phyloP scores from a whole-genome alignment of 768 basidiomycete species.

The Rickenella mellea region DNA sequence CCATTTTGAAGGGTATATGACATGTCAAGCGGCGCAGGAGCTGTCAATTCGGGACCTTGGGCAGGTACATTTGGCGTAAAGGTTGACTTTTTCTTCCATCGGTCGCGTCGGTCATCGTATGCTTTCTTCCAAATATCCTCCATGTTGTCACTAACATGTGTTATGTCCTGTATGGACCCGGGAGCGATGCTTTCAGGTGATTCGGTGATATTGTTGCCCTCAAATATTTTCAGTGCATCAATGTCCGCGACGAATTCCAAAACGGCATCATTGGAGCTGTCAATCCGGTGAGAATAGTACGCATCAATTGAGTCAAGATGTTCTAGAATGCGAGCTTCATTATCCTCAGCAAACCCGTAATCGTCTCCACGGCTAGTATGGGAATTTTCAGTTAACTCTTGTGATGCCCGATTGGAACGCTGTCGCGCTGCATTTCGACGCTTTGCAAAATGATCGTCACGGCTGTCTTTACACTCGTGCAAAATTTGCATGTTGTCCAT shows the following conservation, averaged over 20 bases:
- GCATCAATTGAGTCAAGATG: slow-evolving; percentile 9
- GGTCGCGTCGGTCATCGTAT: slow-evolving; percentile 9
- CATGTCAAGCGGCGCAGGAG: too few relatives aligned
- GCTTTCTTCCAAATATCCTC: slow-evolving; percentile 10
- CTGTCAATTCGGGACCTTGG: too few relatives aligned
- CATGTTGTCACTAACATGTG: background rate
- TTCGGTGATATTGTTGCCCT: too few relatives aligned
- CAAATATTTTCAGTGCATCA: slow-evolving; percentile 5
- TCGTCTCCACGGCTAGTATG: slow-evolving; percentile 3
- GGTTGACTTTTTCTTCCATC: slow-evolving; percentile 7
- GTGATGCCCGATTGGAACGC: background rate
- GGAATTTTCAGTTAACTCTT: background rate
- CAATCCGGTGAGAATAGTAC: slow-evolving; percentile 1
- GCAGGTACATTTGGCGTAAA: too few relatives aligned
- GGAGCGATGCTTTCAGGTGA: too few relatives aligned
- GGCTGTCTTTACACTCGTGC: slow-evolving; percentile 29
- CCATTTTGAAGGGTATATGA: slow-evolving; percentile 3
- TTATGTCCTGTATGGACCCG: too few relatives aligned
- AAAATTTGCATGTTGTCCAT: slow-evolving; percentile 33
- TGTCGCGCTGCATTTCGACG: background rate
- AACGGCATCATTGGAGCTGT: background rate
- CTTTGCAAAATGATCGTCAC: slow-evolving; percentile 21
- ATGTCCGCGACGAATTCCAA: slow-evolving; percentile 6
- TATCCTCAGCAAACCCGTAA: slow-evolving; percentile 1
- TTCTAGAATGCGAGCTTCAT: slow-evolving; percentile 10